phyloP scores from a whole-genome alignment of 805 yeast species.

The Wickerhamomyces chaumierensis region DNA sequence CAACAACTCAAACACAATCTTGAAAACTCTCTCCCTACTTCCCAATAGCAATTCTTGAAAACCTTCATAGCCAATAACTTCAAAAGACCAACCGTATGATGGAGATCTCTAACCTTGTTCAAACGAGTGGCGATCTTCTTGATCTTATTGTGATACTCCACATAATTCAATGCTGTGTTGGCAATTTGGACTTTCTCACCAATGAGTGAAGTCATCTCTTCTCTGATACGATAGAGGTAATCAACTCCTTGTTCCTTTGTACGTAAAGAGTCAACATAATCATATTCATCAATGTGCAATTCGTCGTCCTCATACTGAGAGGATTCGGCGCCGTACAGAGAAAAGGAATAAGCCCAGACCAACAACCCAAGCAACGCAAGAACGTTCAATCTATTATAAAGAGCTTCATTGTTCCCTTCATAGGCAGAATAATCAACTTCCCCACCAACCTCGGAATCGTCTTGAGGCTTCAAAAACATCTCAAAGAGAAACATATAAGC shows the following conservation, averaged over 20 bases:
- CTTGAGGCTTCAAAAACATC: constrained; percentile 43
- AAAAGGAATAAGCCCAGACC: constrained; percentile 42
- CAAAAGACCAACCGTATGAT: constrained; percentile 46
- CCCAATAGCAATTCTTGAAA: constrained; percentile 36
- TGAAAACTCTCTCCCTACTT: constrained; percentile 45
- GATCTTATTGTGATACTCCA: constrained; percentile 30
- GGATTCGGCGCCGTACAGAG: constrained; percentile 35
- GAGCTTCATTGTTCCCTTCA: constrained; percentile 35
- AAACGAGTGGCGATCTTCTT: constrained; percentile 30
- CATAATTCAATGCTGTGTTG: constrained; percentile 23
- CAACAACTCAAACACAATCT: constrained; percentile 41
- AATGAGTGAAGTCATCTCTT: constrained; percentile 24
- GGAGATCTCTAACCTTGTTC: constrained; percentile 28
- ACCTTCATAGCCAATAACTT: constrained; percentile 28
- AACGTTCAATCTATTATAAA: constrained; percentile 27
- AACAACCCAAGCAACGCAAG: constrained; percentile 22
- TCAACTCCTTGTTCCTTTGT: constrained; percentile 38
- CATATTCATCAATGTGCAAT: background rate
- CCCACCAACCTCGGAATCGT: constrained; percentile 18
- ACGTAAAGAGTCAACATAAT: constrained; percentile 6
- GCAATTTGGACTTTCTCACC: constrained; percentile 20
- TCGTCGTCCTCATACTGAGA: constrained; percentile 16
- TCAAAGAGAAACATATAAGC: constrained; percentile 53
- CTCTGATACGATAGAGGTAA: constrained; percentile 38
- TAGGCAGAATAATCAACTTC: constrained; percentile 26